A percentile compares a stretch with the other conserved stretches of the same genome.
phyloP scores from a whole-genome alignment of 148 eudicot species.

The Salicornia ramosissima region DNA sequence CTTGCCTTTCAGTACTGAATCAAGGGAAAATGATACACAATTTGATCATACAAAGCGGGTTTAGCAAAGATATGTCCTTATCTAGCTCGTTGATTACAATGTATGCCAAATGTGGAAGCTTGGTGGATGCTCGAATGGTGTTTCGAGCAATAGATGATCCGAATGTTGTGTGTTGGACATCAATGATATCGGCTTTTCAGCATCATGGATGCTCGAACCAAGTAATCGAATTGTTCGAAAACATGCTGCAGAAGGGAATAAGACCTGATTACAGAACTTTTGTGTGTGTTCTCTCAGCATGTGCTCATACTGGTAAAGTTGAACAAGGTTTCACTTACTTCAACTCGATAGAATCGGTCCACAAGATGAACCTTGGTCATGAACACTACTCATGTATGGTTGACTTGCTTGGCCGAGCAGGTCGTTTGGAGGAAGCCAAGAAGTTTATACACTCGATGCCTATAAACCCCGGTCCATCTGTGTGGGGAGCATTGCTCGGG shows the following conservation, averaged over 20 bases:
- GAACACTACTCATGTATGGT: constrained; percentile 56
- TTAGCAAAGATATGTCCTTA: constrained; percentile 26
- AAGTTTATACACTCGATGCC: constrained; percentile 46
- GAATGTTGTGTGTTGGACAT: constrained; percentile 28
- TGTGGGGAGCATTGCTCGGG: constrained; percentile 55
- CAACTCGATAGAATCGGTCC: constrained; percentile 28
- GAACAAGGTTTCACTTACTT: constrained; percentile 48
- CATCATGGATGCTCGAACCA: constrained; percentile 30
- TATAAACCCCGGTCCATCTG: constrained; percentile 38
- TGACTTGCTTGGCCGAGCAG: constrained; percentile 59
- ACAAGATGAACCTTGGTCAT: constrained; percentile 33
- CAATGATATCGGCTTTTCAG: constrained; percentile 37
- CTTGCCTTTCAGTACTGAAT: constrained; percentile 39
- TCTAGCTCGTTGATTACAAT: constrained; percentile 41
- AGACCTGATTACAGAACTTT: constrained; percentile 40
- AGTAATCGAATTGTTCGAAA: constrained; percentile 27
- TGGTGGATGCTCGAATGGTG: constrained; percentile 35
- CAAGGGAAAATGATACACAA: constrained; percentile 40
- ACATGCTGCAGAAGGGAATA: constrained; percentile 29
- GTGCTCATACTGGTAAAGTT: constrained; percentile 45
- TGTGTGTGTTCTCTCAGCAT: constrained; percentile 48
- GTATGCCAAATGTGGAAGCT: constrained; percentile 48
- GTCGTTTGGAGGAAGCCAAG: constrained; percentile 48
- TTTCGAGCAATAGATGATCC: constrained; percentile 28
- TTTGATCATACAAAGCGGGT: constrained; percentile 39